Conservation (phyloP, 2,329 filamentous ascomycete genomes). For the Calonectria multiphialidica region DNA sequence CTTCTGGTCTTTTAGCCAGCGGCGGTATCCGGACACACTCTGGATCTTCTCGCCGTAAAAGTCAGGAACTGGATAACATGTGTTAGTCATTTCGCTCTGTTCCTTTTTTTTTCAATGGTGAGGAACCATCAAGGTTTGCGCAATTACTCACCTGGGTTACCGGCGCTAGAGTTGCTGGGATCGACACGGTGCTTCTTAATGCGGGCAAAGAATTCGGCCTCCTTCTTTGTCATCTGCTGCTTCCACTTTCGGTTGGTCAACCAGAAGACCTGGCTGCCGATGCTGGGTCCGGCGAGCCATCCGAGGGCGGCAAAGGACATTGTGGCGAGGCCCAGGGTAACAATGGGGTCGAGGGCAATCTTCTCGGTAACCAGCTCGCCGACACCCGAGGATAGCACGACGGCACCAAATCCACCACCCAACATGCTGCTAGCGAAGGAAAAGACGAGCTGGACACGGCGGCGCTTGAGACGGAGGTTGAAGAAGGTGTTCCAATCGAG, state of each 20-base stretch:
- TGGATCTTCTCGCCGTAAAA: constrained; percentile 99
- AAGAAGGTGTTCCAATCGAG: constrained; percentile 96
- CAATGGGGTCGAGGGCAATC: constrained; percentile 87
- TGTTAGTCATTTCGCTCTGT: constrained; percentile 32
- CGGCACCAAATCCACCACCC: constrained; percentile 72
- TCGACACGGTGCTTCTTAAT: constrained; percentile 95
- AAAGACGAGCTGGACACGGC: constrained; percentile 84
- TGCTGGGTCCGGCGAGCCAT: constrained; percentile 87
- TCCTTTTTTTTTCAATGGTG: background rate
- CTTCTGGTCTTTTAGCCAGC: constrained; percentile 97
- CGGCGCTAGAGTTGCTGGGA: constrained; percentile 86
- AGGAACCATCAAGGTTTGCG: background rate
- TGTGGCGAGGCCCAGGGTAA: constrained; percentile 85
- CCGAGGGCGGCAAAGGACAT: constrained; percentile 83
- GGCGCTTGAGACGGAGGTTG: constrained; percentile 85
- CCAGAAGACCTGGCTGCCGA: constrained; percentile 86
- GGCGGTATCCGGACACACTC: constrained; percentile 89
- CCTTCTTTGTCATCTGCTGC: constrained; percentile 85
- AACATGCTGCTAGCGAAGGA: constrained; percentile 75
- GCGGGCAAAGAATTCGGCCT: constrained; percentile 91
- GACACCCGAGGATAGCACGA: constrained; percentile 77
- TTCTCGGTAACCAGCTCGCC: constrained; percentile 78
- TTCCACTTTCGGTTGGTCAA: constrained; percentile 78
- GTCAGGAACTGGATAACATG: constrained; percentile 77
- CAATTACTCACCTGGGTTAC: constrained; percentile 76